phyloP scores from a whole-genome alignment of 108 stramenopile species.

The Licmophora abbreviata region DNA sequence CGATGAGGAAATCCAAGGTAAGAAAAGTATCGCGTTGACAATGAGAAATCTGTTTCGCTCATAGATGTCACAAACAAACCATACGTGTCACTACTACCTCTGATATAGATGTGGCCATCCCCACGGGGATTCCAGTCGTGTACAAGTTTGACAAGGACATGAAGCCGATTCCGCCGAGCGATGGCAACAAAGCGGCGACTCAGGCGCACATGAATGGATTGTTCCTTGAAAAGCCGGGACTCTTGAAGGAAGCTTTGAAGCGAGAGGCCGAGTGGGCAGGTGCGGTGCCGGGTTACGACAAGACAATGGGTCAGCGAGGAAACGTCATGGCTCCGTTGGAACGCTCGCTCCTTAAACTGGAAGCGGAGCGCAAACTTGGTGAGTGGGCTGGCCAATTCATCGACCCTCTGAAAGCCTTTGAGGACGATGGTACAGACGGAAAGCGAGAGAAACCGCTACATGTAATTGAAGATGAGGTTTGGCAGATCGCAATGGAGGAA shows the following conservation, averaged over 20 bases:
- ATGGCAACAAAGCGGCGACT: conserved; percentile 38
- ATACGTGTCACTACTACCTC: no score
- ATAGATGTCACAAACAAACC: no score
- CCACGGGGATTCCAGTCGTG: conserved; percentile 91
- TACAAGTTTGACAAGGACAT: conserved; percentile 80
- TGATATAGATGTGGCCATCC: conserved; percentile 83
- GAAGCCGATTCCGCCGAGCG: conserved; percentile 39
- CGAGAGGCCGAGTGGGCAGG: conserved; percentile 72
- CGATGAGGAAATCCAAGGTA: conserved; percentile 18
- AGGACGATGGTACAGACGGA: conserved; percentile 78
- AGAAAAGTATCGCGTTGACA: background rate
- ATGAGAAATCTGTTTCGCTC: background rate
- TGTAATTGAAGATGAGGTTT: conserved; percentile 38
- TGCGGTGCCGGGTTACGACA: conserved; percentile 73
- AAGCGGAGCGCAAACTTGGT: conserved; percentile 59
- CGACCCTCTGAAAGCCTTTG: conserved; percentile 30
- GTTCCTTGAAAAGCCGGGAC: conserved; percentile 83
- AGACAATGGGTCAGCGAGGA: conserved; percentile 39
- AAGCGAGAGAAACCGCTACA: conserved; percentile 23
- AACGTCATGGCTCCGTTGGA: conserved; percentile 57
- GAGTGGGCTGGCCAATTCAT: conserved; percentile 73
- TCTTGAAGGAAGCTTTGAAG: conserved; percentile 77
- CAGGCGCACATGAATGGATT: conserved; percentile 76
- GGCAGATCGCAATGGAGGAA: conserved; percentile 39
- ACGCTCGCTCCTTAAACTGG: conserved; percentile 60